Conservation (phyloP, 768 basidiomycete species). For the Hygrophoropsis aurantiaca region DNA sequence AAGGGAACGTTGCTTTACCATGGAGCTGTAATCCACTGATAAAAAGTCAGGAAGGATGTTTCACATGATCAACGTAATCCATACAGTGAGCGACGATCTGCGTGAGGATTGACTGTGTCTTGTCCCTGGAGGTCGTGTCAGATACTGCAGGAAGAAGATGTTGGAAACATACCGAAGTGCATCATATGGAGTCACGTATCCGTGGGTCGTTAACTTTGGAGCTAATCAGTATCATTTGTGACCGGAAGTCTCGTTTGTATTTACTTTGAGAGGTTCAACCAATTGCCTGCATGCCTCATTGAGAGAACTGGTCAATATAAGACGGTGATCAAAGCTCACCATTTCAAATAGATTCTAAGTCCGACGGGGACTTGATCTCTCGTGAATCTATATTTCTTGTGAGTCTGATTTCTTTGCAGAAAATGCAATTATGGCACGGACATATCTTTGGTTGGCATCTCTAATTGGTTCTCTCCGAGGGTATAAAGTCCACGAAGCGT, state of each 20-base stretch:
- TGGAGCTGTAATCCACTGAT: conserved; percentile 53
- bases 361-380: conserved; percentile 86
- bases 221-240: conserved; percentile 38
- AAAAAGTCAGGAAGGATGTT: neutral
- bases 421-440: conserved; percentile 30
- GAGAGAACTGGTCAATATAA: neutral
- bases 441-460: conserved; percentile 90
- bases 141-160: neutral
- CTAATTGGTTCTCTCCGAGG: conserved; percentile 79
- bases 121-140: conserved; percentile 45
- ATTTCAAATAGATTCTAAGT: conserved; percentile 82
- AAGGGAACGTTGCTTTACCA: conserved; percentile 79
- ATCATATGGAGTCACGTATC: conserved; percentile 82
- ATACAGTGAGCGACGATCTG: conserved; percentile 81
- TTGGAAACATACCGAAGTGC: conserved; percentile 42
- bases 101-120: conserved; percentile 84
- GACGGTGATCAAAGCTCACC: conserved; percentile 36
- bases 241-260: too few species aligned
- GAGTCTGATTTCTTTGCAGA: neutral
- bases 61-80: conserved; percentile 37
- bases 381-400: conserved; percentile 55
- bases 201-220: conserved; percentile 74
- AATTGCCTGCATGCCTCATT: conserved; percentile 39
- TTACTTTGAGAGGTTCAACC: conserved; percentile 48
- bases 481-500: conserved; percentile 80